Evolutionary conservation across 1,284 basidiomycete species (phyloP).

Genomic region (Sanguinoderma infundibulare): DNA sequence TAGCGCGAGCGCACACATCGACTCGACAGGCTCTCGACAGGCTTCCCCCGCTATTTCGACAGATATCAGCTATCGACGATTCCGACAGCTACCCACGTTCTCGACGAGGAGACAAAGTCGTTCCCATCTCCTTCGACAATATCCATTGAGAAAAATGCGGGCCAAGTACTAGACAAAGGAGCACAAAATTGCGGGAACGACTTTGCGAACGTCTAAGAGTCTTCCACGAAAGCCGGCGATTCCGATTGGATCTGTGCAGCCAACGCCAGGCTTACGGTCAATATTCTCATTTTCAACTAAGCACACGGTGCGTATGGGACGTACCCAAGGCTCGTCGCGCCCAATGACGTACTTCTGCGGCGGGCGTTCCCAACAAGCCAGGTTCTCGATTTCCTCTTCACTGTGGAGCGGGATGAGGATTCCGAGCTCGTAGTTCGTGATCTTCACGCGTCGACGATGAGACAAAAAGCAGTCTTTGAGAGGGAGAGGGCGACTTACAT

Average conservation of each 20-base stretch:
- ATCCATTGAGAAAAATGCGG: too few relatives aligned
- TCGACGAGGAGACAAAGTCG: too few relatives aligned
- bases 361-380: constrained; percentile 74
- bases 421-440: constrained; percentile 78
- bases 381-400: constrained; percentile 49
- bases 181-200: too few relatives aligned
- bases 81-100: too few relatives aligned
- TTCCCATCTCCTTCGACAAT: too few relatives aligned
- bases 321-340: constrained; percentile 72
- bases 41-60: too few relatives aligned
- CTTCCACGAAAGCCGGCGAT: constrained; percentile 23
- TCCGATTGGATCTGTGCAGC: constrained; percentile 26
- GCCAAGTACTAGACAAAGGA: neutral
- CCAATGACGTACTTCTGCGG: constrained; percentile 59
- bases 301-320: constrained; percentile 15
- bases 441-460: constrained; percentile 45
- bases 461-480: too few relatives aligned
- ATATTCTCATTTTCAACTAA: too few relatives aligned
- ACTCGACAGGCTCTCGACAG: too few relatives aligned
- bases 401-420: constrained; percentile 66
- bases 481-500: constrained; percentile 49
- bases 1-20: too few relatives aligned
- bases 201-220: neutral
- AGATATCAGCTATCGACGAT: too few relatives aligned
- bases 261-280: neutral